These are phyloP conservation scores for Eimeria maxima DNA, from an alignment of 169 alveolate species.

Conservation along the genomic window DNA sequence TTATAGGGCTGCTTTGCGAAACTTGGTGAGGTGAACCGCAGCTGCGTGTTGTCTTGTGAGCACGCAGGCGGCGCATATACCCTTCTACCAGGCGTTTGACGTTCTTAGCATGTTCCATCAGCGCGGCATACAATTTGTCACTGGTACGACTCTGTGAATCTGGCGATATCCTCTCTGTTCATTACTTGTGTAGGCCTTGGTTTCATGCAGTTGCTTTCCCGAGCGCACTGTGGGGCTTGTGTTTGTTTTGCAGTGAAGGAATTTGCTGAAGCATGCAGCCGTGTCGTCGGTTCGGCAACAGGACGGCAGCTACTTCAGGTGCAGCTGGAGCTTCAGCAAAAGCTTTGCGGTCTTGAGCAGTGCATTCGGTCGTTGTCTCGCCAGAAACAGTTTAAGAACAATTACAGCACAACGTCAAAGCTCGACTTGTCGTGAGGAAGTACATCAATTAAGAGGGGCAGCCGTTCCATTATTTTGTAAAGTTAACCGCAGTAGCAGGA, in stretches of 20 bases:
- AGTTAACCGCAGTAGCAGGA: not conserved
- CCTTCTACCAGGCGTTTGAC: constrained; percentile 80
- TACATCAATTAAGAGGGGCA: constrained; percentile 20
- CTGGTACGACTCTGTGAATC: constrained; percentile 35
- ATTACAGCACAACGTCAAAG: constrained; percentile 50
- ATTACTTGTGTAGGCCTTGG: not conserved
- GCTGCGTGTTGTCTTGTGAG: not conserved
- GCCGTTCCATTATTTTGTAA: not conserved
- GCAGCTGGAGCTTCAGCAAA: constrained; percentile 75
- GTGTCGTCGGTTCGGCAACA: constrained; percentile 74
- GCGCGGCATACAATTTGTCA: constrained; percentile 76
- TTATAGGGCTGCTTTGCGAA: not conserved
- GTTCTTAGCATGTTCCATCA: constrained; percentile 76
- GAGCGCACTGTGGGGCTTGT: not conserved
- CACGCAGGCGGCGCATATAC: constrained; percentile 73
- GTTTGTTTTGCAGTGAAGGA: constrained; percentile 71
- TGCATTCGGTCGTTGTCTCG: constrained; percentile 46
- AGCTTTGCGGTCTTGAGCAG: constrained; percentile 63
- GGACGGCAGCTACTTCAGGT: constrained; percentile 80
- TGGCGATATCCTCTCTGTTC: not conserved
- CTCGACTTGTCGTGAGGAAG: constrained; percentile 23
- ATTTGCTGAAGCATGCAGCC: constrained; percentile 76
- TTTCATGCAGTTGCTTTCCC: not conserved
- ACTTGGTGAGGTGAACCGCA: not conserved
- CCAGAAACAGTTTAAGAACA: constrained; percentile 39